Percentiles rank a stretch among this genome's conserved stretches.
phyloP scores from a whole-genome alignment of 495 filamentous ascomycete genomes.

The Hypoxylon cercidicola region DNA sequence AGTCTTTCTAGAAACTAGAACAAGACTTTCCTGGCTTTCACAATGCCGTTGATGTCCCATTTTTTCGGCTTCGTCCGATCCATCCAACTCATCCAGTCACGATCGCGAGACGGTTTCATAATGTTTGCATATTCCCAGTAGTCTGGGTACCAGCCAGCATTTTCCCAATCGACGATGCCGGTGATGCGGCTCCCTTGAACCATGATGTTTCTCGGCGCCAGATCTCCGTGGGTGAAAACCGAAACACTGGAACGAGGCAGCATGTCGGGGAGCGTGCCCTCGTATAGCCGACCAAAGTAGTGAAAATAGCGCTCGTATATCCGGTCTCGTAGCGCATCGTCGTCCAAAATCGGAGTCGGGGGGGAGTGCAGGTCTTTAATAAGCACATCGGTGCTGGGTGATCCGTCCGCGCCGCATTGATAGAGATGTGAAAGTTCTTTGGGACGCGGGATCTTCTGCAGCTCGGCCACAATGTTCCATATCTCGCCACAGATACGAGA shows the following conservation, averaged over 20 bases:
- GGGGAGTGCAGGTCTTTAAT: conserved; percentile 3
- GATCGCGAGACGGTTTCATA: conserved; percentile 46
- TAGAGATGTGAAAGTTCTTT: conserved; percentile 40
- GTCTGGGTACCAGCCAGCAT: conserved; percentile 59
- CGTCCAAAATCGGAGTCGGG: conserved; percentile 22
- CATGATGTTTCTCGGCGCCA: conserved; percentile 53
- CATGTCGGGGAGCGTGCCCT: conserved; percentile 46
- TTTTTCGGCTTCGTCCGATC: conserved; percentile 48
- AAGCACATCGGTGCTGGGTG: background rate
- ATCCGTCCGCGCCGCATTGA: conserved; percentile 46
- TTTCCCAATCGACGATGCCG: conserved; percentile 60
- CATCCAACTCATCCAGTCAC: conserved; percentile 56
- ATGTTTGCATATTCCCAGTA: conserved; percentile 64
- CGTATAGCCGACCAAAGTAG: conserved; percentile 44
- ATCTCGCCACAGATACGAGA: conserved; percentile 48
- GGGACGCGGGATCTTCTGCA: conserved; percentile 45
- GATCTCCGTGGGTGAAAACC: conserved; percentile 49
- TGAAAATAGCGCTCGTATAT: conserved; percentile 54
- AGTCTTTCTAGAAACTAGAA: conserved; percentile 41
- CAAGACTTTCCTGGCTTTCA: conserved; percentile 53
- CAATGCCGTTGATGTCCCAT: conserved; percentile 56
- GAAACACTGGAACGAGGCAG: conserved; percentile 46
- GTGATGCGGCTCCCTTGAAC: conserved; percentile 52
- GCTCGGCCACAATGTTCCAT: conserved; percentile 48
- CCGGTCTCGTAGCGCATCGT: conserved; percentile 47